Conservation (phyloP, 495 filamentous ascomycete species). For the Penicillium taxi region DNA sequence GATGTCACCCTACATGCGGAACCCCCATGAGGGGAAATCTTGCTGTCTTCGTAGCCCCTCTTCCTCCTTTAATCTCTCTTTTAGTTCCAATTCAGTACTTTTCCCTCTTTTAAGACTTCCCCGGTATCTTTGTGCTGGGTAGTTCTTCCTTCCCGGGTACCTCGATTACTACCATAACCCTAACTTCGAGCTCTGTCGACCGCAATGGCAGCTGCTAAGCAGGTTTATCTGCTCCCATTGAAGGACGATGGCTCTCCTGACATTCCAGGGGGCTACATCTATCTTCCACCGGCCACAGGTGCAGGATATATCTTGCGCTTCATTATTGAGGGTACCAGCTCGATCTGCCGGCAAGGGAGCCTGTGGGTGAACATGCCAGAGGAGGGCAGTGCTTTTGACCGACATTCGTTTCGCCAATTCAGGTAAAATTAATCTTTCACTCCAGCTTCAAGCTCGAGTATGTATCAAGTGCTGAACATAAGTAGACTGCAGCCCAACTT, state of each 20-base stretch:
- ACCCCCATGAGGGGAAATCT: too few relatives aligned
- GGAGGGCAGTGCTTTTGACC: slow-evolving; percentile 61
- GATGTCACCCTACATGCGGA: too few relatives aligned
- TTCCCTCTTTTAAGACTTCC: too few relatives aligned
- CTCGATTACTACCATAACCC: too few relatives aligned
- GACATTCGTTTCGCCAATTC: slow-evolving; percentile 73
- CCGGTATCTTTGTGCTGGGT: too few relatives aligned
- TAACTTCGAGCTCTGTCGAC: too few relatives aligned
- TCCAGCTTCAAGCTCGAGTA: not conserved
- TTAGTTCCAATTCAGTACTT: too few relatives aligned
- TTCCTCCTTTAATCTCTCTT: too few relatives aligned
- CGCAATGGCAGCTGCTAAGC: slow-evolving; percentile 27
- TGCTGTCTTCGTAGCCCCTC: too few relatives aligned
- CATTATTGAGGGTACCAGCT: slow-evolving; percentile 90
- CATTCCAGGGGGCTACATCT: slow-evolving; percentile 82
- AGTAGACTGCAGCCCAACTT: slow-evolving; percentile 81
- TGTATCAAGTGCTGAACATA: slow-evolving; percentile 16
- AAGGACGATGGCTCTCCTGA: slow-evolving; percentile 89
- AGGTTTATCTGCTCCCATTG: slow-evolving; percentile 81
- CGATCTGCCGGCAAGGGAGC: slow-evolving; percentile 86
- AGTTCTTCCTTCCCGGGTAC: too few relatives aligned
- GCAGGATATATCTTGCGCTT: slow-evolving; percentile 77
- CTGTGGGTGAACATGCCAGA: slow-evolving; percentile 93
- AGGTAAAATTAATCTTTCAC: slow-evolving; percentile 49
- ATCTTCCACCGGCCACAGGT: slow-evolving; percentile 66